Percentiles rank a stretch among this genome's conserved stretches.
These are phyloP conservation scores for Paxillus involutus DNA, from an alignment of 768 basidiomycete genomes.

Conservation along the genomic window DNA sequence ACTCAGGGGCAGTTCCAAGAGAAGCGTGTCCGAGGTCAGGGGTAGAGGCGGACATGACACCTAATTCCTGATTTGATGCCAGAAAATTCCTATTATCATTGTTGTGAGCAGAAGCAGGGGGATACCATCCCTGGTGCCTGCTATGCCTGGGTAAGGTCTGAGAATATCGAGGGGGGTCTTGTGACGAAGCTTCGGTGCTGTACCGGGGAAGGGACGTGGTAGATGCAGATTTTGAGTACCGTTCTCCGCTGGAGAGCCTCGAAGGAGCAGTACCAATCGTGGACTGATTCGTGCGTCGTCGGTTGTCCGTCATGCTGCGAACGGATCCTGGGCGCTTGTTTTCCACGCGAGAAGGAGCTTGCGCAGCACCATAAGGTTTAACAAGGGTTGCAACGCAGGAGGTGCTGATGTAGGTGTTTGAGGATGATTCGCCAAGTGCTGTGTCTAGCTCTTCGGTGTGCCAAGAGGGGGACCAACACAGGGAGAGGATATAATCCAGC, in stretches of 20 bases:
- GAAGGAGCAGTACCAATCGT: slow-evolving; percentile 2
- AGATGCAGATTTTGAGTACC: slow-evolving; percentile 16
- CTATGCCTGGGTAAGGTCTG: slow-evolving; percentile 13
- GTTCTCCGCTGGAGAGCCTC: slow-evolving; percentile 2
- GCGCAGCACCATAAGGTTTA: slow-evolving; percentile 6
- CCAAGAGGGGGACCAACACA: slow-evolving; percentile 29
- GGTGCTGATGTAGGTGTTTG: slow-evolving; percentile 1
- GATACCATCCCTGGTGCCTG: slow-evolving; percentile 58
- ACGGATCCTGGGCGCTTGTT: slow-evolving; percentile 7
- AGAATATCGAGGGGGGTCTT: slow-evolving; percentile 24
- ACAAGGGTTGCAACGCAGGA: slow-evolving; percentile 12
- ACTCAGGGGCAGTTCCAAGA: slow-evolving; percentile 31
- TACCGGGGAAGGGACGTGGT: slow-evolving; percentile 24
- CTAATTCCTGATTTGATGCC: slow-evolving; percentile 15
- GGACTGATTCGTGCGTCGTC: slow-evolving; percentile 2
- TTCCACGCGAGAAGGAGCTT: slow-evolving; percentile 5
- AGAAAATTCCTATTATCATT: slow-evolving; percentile 30
- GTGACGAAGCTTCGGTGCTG: slow-evolving; percentile 16
- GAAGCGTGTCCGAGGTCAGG: not conserved
- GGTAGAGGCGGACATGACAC: slow-evolving; percentile 3
- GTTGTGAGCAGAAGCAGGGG: slow-evolving; percentile 50
- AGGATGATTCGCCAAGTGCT: slow-evolving; percentile 3
- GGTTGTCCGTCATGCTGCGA: slow-evolving; percentile 21
- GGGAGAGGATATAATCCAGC: slow-evolving; percentile 33
- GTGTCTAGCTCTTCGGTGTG: slow-evolving; percentile 11